Evolutionary conservation across 805 yeast species (phyloP), one percentile per base, ranked within the genome.

Genomic region (Lachancea mirantina): DNA sequence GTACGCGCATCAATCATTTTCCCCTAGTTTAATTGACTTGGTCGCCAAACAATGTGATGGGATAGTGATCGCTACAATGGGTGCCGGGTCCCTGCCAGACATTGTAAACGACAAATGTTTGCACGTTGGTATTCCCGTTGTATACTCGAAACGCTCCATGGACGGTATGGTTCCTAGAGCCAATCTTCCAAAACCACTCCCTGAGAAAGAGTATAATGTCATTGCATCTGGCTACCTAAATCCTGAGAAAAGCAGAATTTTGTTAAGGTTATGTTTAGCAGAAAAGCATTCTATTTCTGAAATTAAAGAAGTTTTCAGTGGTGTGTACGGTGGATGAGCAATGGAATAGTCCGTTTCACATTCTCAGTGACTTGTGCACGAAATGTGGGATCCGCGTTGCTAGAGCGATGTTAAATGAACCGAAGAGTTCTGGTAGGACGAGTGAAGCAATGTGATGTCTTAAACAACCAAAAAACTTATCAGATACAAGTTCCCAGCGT

Each of bases 141-240:
- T 78, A 1, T 77, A 73, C 48, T 75, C 83, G 20, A 76, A 77
- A 47, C 65, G 84, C 48, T 68, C 83, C 6, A 74, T 72, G 67
- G 83, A 77, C 49, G 85, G 85, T 8, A 73, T 74, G 74, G 78
- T 78, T 14, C 80, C 85, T 2, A 59, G 55, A 5, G 76, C 70
- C 4, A 59, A 59, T 30, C 47, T 57, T 26, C 69, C 67, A 28
- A 47, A 42, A 3, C 56, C 64, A 10, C 41, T 64, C n/a, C 64
- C 69, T 1, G 42, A 41, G 6, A 35, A 43, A 5, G 45, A 50
- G 5, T 59, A 53, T 33, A 70, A 67, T 42, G 65, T 70, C 10
- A 62, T 77, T 33, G 78, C 83, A 1, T 71, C 78, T 31, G 84
- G 84, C 4, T 75, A 74, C 42, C 52, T 77, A 40, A 77, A 74